Percentiles rank a stretch among this genome's conserved stretches.
phyloP scores from a whole-genome alignment of 257 asterid species.

The Solanum appendiculatum region DNA sequence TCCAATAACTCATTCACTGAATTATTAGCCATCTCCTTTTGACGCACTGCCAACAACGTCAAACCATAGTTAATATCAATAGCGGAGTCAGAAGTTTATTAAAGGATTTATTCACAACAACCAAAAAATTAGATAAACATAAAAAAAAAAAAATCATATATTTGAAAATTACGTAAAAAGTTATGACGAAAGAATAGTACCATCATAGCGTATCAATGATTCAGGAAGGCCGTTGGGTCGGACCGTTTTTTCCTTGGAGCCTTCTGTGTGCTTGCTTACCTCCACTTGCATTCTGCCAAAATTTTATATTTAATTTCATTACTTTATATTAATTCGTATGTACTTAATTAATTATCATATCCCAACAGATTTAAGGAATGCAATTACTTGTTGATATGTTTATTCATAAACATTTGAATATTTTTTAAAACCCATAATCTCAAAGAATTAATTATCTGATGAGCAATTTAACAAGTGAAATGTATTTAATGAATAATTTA shows the following conservation, averaged over 20 bases:
- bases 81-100: neutral
- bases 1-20: constrained; percentile 70
- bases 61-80: too few relatives aligned
- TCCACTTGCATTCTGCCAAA: constrained; percentile 91
- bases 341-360: neutral
- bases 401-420: neutral
- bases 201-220: constrained; percentile 92
- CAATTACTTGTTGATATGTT: neutral
- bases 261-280: constrained; percentile 98
- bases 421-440: neutral
- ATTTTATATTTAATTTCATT: neutral
- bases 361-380: neutral
- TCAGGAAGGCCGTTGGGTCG: constrained; percentile 98
- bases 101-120: too few relatives aligned
- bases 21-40: constrained; percentile 63
- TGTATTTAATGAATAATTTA: neutral
- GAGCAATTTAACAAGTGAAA: neutral
- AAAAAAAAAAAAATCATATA: too few relatives aligned
- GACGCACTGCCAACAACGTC: constrained; percentile 41
- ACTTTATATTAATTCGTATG: neutral
- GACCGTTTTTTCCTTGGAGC: constrained; percentile 48
- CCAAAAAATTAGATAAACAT: too few relatives aligned
- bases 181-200: constrained; percentile 13
- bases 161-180: neutral
- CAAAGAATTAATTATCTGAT: neutral